Base-by-base conservation (phyloP, 257 asterid genomes). In the Ballota nigra region DNA sequence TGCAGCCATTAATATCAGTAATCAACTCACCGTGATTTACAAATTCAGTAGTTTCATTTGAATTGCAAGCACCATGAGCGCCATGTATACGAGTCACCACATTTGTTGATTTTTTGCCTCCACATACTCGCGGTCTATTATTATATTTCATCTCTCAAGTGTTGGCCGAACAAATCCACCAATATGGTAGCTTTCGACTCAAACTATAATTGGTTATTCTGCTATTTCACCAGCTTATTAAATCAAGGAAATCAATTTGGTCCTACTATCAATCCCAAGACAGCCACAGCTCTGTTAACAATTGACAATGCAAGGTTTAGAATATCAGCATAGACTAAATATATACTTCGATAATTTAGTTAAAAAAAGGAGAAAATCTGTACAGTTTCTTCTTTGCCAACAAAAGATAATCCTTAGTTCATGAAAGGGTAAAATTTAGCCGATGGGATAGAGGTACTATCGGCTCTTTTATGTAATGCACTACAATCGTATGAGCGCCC, bases 201-300 rank as follows among this genome's bases (percentile, higher is more conserved):
- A 69, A 24, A 43, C 75, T 33, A 70, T 34, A 77, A 47, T 58
- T 60, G 64, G 71, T 49, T 24, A 61, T 62, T 79, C 53, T 59
- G 75, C 78, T 69, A 82, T 73, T 79, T 80, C 66, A 76, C 71
- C 31, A 83, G 80, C 72, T 77, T 76, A 16, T 80, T 67, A 68
- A 59, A 72, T 24, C 86, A 51, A 56, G 19, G 85, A 73, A 67
- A 61, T 80, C 79, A 87, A 71, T 76, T 83, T 49, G 67, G 81
- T 66, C 80, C 80, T 73, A 63, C 55, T 45, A 84, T 63, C 65
- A 76, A 74, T 78, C 84, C 92, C 90, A 81, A 83, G 64, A 88
- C 86, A 87, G 75, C 88, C 84, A 80, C 91, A 84, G 92, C 87
- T 69, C 96, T 84, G 93, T 83, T 83, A 13, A 71, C 87, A 78